Conservation (phyloP, 306 rosid species). For the Nissolia schottii region DNA sequence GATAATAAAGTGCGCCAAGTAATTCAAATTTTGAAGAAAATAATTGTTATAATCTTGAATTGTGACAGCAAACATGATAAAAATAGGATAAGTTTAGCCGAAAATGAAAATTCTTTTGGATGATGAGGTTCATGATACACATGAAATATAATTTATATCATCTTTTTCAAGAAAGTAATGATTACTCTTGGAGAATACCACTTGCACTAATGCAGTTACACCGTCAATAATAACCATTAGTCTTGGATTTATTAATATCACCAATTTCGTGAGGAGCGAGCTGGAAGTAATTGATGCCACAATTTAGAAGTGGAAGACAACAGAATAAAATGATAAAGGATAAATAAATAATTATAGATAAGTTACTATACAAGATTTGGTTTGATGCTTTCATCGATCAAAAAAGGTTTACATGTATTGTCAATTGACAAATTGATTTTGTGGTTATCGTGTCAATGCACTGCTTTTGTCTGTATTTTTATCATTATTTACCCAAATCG, state of each 20-base stretch:
- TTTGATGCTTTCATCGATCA: neutral
- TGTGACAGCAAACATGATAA: no score
- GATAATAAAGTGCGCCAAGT: no score
- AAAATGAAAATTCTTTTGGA: no score
- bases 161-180: neutral
- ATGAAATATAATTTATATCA: no score
- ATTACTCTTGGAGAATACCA: neutral
- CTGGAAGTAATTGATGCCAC: neutral
- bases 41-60: no score
- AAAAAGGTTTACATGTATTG: neutral
- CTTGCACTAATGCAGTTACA: neutral
- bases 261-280: neutral
- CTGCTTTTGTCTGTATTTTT: neutral
- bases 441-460: conserved; percentile 6
- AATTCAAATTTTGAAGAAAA: no score
- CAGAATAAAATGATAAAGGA: neutral
- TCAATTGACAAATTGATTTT: neutral
- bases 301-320: neutral
- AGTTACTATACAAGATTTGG: conserved; percentile 14
- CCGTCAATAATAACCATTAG: neutral
- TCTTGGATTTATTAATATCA: neutral
- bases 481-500: neutral
- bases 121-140: no score
- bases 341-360: neutral
- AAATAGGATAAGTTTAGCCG: no score